Conservation (phyloP, 768 basidiomycete genomes). For the Suillus decipiens region DNA sequence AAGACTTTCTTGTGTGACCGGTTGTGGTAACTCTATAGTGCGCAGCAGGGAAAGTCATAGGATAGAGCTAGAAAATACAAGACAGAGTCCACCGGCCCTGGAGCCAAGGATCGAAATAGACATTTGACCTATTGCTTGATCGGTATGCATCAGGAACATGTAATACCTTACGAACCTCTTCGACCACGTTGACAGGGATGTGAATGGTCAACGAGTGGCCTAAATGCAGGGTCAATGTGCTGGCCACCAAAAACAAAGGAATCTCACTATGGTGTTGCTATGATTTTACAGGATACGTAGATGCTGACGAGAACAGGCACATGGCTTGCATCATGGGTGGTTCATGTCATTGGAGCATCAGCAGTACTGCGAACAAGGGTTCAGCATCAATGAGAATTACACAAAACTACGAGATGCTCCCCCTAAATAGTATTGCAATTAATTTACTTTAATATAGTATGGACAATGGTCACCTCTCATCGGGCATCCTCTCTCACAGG, state of each 20-base stretch:
- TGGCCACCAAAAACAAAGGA: not conserved
- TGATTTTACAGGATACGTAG: too few relatives aligned
- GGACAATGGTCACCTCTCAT: not conserved
- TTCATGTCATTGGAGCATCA: too few relatives aligned
- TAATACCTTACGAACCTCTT: not conserved
- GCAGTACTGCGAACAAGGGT: not conserved
- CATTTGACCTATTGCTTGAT: not conserved
- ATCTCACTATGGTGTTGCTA: too few relatives aligned
- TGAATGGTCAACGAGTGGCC: not conserved
- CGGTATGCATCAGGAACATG: not conserved
- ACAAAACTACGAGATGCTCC: not conserved
- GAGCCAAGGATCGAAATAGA: not conserved
- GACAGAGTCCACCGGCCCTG: not conserved
- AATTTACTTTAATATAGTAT: not conserved
- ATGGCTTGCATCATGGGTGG: too few relatives aligned
- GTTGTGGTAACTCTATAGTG: not conserved
- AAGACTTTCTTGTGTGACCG: not conserved
- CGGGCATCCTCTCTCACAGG: not conserved
- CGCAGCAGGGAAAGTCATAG: not conserved
- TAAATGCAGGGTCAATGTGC: too few relatives aligned
- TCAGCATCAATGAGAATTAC: not conserved
- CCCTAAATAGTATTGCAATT: not conserved
- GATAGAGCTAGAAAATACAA: not conserved
- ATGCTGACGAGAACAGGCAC: too few relatives aligned
- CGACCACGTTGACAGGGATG: not conserved